These are phyloP conservation scores for Grifola frondosa DNA, from an alignment of 1,284 basidiomycete species.

Conservation along the genomic window DNA sequence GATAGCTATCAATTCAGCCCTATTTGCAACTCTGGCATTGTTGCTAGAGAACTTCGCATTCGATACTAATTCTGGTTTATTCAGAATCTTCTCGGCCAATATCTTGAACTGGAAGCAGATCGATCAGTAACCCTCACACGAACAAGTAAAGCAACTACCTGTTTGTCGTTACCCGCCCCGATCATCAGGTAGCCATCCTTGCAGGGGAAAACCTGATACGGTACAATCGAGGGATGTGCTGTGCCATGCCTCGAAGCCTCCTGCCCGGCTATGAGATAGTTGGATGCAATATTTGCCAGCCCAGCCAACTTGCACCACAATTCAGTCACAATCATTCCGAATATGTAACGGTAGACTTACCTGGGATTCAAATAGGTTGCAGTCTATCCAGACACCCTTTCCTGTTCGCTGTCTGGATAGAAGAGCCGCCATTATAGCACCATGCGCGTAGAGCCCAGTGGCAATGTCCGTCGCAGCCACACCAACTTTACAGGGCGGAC, in stretches of 20 bases:
- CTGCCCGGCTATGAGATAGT: constrained; percentile 86
- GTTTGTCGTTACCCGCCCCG: constrained; percentile 89
- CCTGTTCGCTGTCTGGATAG: constrained; percentile 83
- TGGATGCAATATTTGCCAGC: constrained; percentile 90
- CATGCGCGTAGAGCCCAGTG: constrained; percentile 91
- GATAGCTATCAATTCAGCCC: constrained; percentile 69
- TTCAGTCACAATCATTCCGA: constrained; percentile 1
- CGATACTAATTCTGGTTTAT: constrained; percentile 52
- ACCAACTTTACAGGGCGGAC: constrained; percentile 88
- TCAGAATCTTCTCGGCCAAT: constrained; percentile 61
- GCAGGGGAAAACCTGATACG: constrained; percentile 90
- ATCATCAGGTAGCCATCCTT: constrained; percentile 92
- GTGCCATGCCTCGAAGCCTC: constrained; percentile 91
- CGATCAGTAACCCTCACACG: constrained; percentile 5
- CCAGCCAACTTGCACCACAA: constrained; percentile 71
- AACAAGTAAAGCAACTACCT: constrained; percentile 47
- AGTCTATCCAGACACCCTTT: constrained; percentile 88
- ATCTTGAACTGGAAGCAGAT: constrained; percentile 57
- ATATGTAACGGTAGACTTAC: constrained; percentile 41
- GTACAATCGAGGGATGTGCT: constrained; percentile 88
- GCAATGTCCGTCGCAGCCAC: constrained; percentile 91
- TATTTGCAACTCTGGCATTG: constrained; percentile 72
- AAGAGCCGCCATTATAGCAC: constrained; percentile 89
- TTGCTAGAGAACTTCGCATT: constrained; percentile 76
- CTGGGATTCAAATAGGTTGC: constrained; percentile 85